Evolutionary conservation across 805 yeast genomes (phyloP), one percentile per base, ranked within the genome.

Genomic region (Candida sakaeoensis): DNA sequence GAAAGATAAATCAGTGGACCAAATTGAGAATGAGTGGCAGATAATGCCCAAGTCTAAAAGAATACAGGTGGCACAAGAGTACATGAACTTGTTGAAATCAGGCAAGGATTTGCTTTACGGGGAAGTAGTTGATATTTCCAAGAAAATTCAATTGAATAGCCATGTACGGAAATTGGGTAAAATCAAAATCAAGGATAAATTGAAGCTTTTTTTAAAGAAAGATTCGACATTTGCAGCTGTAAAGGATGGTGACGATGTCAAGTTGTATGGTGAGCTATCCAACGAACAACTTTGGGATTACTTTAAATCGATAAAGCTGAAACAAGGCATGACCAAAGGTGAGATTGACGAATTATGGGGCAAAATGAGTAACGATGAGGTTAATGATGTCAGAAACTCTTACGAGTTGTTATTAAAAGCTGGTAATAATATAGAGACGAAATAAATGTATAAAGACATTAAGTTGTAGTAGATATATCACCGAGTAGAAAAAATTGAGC

Each of bases 61-160:
- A 17, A 3, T 22, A 3, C 13, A 21, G 4, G 2, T 21, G 8
- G 3, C 15, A 5, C 52, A 51, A 23, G 63, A 60, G 29, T 65
- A 63, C 36, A 45, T 51, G 13, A 42, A 50, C 2, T 48, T 64
- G 16, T 37, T 61, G 28, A 42, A 47, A 27, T 45, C 36, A 36
- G 69, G 68, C 1, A 53, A 54, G 38, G 68, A 61, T 35, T 51
- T 63, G 9, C 42, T 47, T 38, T 48, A 47, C 16, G 67, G 66
- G 5, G 40, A 58, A 43, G 47, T 63, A 9, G 57, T 63, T n/a
- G 45, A 17, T 8, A 21, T 36, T 12, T 4, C 8, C 4, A 13
- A 16, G 22, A 33, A 33, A 26, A 23, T 27, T 9, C 27, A 27
- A 22, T 21, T 8, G 15, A 37, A 8, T 5, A 10, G 19, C 18